Conservation (phyloP, 2,329 filamentous ascomycete species). For the Aspergillus glaucus region DNA sequence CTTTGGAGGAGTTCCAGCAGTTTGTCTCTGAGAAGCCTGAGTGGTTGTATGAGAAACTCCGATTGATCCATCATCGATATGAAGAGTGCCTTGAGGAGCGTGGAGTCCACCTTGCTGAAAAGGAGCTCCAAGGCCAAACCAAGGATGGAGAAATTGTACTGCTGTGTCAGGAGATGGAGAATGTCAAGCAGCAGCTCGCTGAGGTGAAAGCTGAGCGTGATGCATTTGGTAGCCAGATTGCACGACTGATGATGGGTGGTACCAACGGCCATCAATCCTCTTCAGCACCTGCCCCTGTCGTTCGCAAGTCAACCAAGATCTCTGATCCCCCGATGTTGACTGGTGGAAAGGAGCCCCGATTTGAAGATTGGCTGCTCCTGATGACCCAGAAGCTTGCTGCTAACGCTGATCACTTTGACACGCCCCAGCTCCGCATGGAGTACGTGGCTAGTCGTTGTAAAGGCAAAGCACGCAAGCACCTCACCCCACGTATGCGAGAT, state of each 20-base stretch:
- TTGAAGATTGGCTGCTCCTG: constrained; percentile 12
- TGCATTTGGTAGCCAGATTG: background rate
- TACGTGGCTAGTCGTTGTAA: background rate
- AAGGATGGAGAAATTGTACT: background rate
- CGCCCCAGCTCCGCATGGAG: background rate
- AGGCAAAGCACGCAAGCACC: background rate
- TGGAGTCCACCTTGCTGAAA: background rate
- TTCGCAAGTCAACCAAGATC: background rate
- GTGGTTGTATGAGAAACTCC: background rate
- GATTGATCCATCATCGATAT: background rate
- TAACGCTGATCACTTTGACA: background rate
- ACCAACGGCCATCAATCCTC: background rate
- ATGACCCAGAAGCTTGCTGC: background rate
- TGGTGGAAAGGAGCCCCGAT: constrained; percentile 29
- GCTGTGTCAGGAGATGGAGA: background rate
- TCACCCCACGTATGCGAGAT: background rate
- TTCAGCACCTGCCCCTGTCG: background rate
- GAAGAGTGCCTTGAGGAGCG: background rate
- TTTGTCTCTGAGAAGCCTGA: background rate
- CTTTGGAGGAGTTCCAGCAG: background rate
- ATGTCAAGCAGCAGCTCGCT: no score
- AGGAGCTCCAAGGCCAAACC: background rate
- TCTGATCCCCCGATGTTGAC: constrained; percentile 19
- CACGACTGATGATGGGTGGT: background rate
- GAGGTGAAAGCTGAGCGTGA: background rate